Conservation (phyloP, 2,329 filamentous ascomycete species). For the Neofusicoccum ribis region DNA sequence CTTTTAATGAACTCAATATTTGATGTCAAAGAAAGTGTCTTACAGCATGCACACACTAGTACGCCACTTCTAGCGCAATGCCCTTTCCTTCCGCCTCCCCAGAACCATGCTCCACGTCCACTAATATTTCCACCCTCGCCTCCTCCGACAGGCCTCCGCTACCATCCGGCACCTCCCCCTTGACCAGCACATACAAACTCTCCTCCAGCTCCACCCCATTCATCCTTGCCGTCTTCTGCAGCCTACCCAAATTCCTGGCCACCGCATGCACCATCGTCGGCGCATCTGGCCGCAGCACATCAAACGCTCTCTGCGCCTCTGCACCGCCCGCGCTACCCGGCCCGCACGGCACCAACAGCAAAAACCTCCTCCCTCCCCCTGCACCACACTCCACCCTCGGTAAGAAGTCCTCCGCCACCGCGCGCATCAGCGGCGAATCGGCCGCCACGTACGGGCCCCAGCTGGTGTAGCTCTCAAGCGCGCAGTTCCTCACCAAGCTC, state of each 20-base stretch:
- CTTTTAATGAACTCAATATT: too few relatives aligned
- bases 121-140: not conserved
- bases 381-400: not conserved
- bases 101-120: not conserved
- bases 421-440: conserved; percentile 11
- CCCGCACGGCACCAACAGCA: conserved; percentile 13
- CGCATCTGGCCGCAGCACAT: conserved; percentile 17
- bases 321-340: not conserved
- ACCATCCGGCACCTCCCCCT: not conserved
- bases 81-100: not conserved
- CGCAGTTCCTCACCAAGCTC: conserved; percentile 18
- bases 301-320: conserved; percentile 13
- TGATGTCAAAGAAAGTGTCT: too few relatives aligned
- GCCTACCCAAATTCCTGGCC: conserved; percentile 9
- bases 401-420: not conserved
- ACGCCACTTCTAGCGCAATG: not conserved
- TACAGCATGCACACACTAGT: not conserved
- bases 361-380: not conserved
- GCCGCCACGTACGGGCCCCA: conserved; percentile 16
- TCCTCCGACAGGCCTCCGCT: not conserved
- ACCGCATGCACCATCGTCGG: conserved; percentile 15
- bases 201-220: conserved; percentile 13
- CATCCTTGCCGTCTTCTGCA: conserved; percentile 18
- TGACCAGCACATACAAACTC: not conserved
- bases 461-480: conserved; percentile 19